phyloP scores from a whole-genome alignment of 371 early-diverging fungal genomes.

The Aphelidium insulamus region DNA sequence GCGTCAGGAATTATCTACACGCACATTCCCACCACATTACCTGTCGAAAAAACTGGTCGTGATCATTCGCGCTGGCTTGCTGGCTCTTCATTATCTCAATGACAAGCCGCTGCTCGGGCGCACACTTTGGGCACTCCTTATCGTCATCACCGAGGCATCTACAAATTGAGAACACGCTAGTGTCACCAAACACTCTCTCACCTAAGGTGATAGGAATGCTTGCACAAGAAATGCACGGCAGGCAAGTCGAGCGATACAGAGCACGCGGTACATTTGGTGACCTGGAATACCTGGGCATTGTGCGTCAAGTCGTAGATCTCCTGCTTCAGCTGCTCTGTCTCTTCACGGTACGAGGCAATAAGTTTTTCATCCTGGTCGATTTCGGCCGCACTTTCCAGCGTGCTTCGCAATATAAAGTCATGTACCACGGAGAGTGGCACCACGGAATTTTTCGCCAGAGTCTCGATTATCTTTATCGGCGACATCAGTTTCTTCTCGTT shows the following conservation, averaged over 20 bases:
- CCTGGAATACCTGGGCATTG: conserved; percentile 57
- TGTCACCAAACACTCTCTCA: conserved; percentile 12
- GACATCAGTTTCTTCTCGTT: conserved; percentile 48
- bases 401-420: conserved; percentile 1
- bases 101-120: conserved; percentile 55
- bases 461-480: conserved; percentile 63
- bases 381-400: neutral
- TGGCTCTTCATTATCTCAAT: conserved; percentile 49
- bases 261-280: conserved; percentile 63
- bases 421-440: conserved; percentile 3
- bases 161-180: conserved; percentile 1
- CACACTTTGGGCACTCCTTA: conserved; percentile 68
- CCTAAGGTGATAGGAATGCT: conserved; percentile 76
- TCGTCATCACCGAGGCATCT: conserved; percentile 47
- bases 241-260: conserved; percentile 65
- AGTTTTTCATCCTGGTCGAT: conserved; percentile 15
- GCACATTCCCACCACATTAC: no score
- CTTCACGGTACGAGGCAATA: conserved; percentile 48
- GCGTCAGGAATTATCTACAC: no score
- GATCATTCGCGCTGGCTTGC: conserved; percentile 43
- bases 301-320: conserved; percentile 50
- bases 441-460: conserved; percentile 53
- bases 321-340: conserved; percentile 47
- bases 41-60: conserved; percentile 56
- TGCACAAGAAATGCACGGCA: conserved; percentile 72